Evolutionary conservation across 2,329 filamentous ascomycete genomes (phyloP).

Genomic region (Zymoseptoria brevis): DNA sequence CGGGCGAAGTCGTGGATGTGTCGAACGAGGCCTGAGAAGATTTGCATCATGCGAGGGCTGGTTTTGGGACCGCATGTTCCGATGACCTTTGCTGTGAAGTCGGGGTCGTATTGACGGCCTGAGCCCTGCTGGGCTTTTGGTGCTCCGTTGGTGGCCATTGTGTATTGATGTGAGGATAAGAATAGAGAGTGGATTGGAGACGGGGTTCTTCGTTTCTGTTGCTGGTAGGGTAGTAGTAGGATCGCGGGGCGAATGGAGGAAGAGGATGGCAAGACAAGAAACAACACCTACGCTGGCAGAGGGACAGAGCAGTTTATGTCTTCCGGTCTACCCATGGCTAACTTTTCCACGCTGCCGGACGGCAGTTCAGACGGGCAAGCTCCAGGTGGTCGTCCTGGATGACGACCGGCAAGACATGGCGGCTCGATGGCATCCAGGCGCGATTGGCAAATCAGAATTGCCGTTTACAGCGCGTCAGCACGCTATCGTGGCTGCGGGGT

Average conservation of each 20-base stretch:
- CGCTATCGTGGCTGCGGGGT: constrained; percentile 32
- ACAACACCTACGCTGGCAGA: background rate
- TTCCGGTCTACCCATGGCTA: background rate
- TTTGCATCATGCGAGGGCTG: constrained; percentile 53
- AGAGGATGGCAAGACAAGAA: background rate
- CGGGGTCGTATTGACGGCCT: constrained; percentile 56
- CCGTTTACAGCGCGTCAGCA: background rate
- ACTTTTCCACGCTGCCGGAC: background rate
- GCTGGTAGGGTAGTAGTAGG: background rate
- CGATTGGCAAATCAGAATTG: background rate
- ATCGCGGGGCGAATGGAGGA: background rate
- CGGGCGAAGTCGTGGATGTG: constrained; percentile 74
- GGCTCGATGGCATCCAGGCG: background rate
- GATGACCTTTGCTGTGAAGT: constrained; percentile 67
- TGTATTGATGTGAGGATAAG: background rate
- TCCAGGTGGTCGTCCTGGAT: background rate
- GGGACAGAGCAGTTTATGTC: background rate
- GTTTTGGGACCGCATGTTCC: constrained; percentile 65
- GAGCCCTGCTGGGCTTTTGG: constrained; percentile 2
- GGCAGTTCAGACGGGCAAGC: background rate
- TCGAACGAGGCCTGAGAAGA: constrained; percentile 57
- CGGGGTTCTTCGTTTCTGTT: background rate
- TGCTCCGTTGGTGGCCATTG: background rate
- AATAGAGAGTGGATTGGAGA: background rate
- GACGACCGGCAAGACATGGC: background rate